Percentiles rank a stretch among this genome's conserved stretches.
Conservation (phyloP, 306 rosid genomes). For the Carpinus fangiana region DNA sequence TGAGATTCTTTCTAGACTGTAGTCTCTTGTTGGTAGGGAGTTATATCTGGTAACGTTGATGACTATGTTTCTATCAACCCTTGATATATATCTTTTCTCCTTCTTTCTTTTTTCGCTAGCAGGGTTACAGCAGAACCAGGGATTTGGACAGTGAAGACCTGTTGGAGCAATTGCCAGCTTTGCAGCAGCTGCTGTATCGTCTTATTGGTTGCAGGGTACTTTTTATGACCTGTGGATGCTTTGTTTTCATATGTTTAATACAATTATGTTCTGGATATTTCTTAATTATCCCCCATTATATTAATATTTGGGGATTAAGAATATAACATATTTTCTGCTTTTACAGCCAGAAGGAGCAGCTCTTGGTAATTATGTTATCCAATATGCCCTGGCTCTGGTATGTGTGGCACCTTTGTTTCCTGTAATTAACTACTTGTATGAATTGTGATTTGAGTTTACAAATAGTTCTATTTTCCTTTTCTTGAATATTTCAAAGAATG, state of each 20-base stretch:
- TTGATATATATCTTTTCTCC: not conserved
- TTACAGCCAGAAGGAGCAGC: conserved; percentile 99
- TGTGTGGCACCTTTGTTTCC: conserved; percentile 22
- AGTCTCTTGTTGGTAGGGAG: not conserved
- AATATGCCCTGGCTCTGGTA: conserved; percentile 98
- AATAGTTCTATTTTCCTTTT: not conserved
- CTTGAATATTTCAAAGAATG: not conserved
- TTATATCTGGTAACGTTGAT: not conserved
- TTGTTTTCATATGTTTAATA: not conserved
- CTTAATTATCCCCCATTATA: conserved; percentile 11
- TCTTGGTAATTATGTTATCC: conserved; percentile 80
- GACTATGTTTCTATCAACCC: not conserved
- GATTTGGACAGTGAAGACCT: conserved; percentile 92
- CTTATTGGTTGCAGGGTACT: conserved; percentile 91
- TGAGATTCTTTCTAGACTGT: not conserved
- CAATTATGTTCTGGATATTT: not conserved
- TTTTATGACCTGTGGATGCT: conserved; percentile 21
- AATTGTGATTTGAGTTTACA: conserved; percentile 8
- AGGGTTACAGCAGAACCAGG: conserved; percentile 95
- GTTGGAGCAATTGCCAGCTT: conserved; percentile 94
- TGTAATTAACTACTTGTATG: not conserved
- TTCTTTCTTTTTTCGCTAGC: conserved; percentile 35
- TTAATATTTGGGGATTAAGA: not conserved
- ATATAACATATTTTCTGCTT: conserved; percentile 33
- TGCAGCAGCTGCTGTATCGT: conserved; percentile 88